Conservation (phyloP, 768 basidiomycete genomes). For the Dacryopinax spathularia region DNA sequence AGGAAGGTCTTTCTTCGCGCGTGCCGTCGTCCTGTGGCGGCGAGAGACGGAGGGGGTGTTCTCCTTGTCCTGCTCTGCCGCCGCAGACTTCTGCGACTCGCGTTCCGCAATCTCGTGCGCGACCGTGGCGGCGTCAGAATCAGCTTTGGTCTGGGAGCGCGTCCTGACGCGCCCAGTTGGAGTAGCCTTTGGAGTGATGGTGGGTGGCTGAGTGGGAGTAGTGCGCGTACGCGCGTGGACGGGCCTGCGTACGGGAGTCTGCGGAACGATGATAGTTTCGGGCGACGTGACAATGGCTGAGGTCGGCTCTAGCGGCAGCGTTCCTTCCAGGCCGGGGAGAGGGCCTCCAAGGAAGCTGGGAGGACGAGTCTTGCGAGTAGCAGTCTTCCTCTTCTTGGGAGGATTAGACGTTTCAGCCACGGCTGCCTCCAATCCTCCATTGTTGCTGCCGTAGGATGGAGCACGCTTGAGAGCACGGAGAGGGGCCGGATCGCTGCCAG, state of each 20-base stretch:
- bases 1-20: slow-evolving; percentile 1
- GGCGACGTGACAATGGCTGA: not conserved
- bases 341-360: slow-evolving; percentile 1
- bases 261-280: not conserved
- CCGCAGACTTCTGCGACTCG: slow-evolving; percentile 3
- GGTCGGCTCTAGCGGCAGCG: not conserved
- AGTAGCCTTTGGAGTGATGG: not conserved
- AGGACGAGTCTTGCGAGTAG: not conserved
- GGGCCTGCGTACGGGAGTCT: not conserved
- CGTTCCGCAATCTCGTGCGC: not conserved
- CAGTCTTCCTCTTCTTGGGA: not conserved
- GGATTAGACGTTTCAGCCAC: not conserved
- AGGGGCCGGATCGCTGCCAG: not conserved
- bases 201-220: not conserved
- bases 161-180: not conserved
- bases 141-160: not conserved
- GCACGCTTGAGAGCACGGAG: not conserved
- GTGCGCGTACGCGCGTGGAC: not conserved
- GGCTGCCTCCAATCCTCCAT: not conserved
- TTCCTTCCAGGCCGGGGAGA: not conserved
- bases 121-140: not conserved
- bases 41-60: not conserved
- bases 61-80: slow-evolving; percentile 1
- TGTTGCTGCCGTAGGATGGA: not conserved
- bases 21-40: not conserved